Conservation (phyloP, 2,329 filamentous ascomycete species). For the Huntiella bhutanensis region DNA sequence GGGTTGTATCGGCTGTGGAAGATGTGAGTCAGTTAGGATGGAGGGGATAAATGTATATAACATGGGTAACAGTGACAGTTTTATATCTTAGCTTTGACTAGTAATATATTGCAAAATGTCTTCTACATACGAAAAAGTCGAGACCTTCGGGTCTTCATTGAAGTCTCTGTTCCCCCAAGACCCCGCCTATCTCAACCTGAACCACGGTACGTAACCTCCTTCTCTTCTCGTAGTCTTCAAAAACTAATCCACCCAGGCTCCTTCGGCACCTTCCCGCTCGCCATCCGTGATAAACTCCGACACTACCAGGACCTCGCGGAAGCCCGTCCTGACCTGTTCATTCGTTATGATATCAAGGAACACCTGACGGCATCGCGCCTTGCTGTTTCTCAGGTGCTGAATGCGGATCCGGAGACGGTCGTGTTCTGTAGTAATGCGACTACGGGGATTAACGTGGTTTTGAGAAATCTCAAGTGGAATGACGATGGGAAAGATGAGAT, state of each 20-base stretch:
- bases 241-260: slow-evolving; percentile 34
- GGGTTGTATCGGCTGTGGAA: too few relatives aligned
- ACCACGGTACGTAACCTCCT: slow-evolving; percentile 41
- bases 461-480: slow-evolving; percentile 54
- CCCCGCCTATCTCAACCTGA: slow-evolving; percentile 47
- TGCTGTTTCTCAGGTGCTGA: slow-evolving; percentile 46
- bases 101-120: neutral
- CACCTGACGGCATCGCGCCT: slow-evolving; percentile 45
- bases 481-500: slow-evolving; percentile 58
- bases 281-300: slow-evolving; percentile 39
- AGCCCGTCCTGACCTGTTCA: slow-evolving; percentile 53
- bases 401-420: slow-evolving; percentile 43
- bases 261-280: slow-evolving; percentile 55
- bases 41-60: too few relatives aligned
- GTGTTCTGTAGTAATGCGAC: slow-evolving; percentile 75
- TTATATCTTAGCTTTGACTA: neutral
- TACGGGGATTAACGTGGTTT: slow-evolving; percentile 54
- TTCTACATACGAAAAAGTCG: slow-evolving; percentile 2
- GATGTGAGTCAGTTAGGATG: too few relatives aligned
- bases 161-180: slow-evolving; percentile 5
- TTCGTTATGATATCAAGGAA: slow-evolving; percentile 45
- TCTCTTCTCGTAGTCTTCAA: neutral
- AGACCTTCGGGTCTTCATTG: slow-evolving; percentile 6
- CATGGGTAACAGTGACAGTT: neutral
- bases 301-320: slow-evolving; percentile 50